These are phyloP conservation scores for Lachancea mirantina DNA, from an alignment of 805 yeast species.

Conservation along the genomic window DNA sequence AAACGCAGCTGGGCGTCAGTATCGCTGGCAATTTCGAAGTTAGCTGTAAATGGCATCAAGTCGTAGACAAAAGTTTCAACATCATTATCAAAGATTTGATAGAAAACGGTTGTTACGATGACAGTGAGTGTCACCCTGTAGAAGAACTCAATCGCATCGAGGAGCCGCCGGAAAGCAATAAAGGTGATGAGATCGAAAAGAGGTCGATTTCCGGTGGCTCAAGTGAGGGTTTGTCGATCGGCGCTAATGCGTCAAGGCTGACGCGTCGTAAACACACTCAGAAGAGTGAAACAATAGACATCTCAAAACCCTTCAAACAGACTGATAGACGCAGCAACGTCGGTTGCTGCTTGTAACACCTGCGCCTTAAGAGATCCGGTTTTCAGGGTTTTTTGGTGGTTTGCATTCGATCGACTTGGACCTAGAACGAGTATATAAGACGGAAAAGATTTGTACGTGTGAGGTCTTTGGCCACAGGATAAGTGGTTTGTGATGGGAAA, in stretches of 20 bases:
- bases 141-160: not conserved
- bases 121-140: constrained; percentile 16
- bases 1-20: constrained; percentile 26
- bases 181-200: no score
- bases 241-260: constrained; percentile 3
- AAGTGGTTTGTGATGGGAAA: no score
- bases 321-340: constrained; percentile 1
- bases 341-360: constrained; percentile 5
- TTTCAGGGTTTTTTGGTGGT: no score
- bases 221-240: no score
- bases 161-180: not conserved
- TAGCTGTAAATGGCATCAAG: constrained; percentile 37
- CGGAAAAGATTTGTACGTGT: no score
- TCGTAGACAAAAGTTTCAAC: constrained; percentile 35
- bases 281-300: constrained; percentile 3
- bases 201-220: no score
- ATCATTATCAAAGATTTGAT: constrained; percentile 36
- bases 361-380: no score
- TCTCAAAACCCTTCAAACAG: constrained; percentile 3
- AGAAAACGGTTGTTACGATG: constrained; percentile 35
- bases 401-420: no score
- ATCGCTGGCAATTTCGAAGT: constrained; percentile 41
- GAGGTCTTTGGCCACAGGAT: no score
- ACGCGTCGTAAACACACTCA: constrained; percentile 4
- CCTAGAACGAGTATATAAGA: no score